Evolutionary conservation across 306 rosid genomes (phyloP).

Genomic region (Senna tora): DNA sequence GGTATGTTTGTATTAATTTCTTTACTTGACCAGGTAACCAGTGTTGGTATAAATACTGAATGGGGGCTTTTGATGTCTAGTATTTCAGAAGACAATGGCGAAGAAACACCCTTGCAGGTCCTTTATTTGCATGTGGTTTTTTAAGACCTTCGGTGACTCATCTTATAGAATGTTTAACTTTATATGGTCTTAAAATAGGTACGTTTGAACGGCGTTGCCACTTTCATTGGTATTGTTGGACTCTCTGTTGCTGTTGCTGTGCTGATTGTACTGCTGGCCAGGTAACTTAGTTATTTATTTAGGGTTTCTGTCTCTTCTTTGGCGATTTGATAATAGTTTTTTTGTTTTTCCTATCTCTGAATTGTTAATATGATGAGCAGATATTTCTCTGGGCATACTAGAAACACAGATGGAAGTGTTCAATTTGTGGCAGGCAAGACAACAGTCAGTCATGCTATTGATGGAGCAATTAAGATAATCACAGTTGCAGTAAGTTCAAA

Average conservation of each 20-base stretch:
- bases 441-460: slow-evolving; percentile 67
- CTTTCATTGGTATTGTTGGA: slow-evolving; percentile 91
- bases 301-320: slow-evolving; percentile 29
- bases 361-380: slow-evolving; percentile 48
- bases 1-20: slow-evolving; percentile 6
- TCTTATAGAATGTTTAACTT: slow-evolving; percentile 27
- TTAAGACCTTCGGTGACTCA: background rate
- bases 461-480: slow-evolving; percentile 86
- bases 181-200: slow-evolving; percentile 57
- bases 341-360: slow-evolving; percentile 33
- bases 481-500: slow-evolving; percentile 85
- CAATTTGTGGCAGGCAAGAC: slow-evolving; percentile 74
- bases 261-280: slow-evolving; percentile 71
- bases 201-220: slow-evolving; percentile 96
- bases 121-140: slow-evolving; percentile 19
- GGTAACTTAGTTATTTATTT: slow-evolving; percentile 52
- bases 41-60: slow-evolving; percentile 95
- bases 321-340: background rate
- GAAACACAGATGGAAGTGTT: slow-evolving; percentile 45
- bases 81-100: slow-evolving; percentile 96
- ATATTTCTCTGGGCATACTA: slow-evolving; percentile 88
- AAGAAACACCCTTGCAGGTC: slow-evolving; percentile 99
- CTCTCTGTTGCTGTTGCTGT: slow-evolving; percentile 85
- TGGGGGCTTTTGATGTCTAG: slow-evolving; percentile 99
- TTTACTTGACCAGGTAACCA: slow-evolving; percentile 62